Evolutionary conservation across 306 rosid genomes (phyloP).

Genomic region (Canavalia gladiata): DNA sequence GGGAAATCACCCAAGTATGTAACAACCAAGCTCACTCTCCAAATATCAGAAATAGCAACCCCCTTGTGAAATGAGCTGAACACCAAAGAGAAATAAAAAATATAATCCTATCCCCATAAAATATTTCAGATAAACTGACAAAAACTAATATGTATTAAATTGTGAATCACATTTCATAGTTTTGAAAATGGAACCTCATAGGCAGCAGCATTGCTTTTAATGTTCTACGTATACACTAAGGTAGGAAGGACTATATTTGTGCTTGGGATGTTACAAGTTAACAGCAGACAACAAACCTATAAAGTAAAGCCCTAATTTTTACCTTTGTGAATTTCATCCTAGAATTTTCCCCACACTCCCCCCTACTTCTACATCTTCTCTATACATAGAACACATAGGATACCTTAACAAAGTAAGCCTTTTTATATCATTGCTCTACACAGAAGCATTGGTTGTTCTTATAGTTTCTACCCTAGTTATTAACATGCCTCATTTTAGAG

Average conservation of each 20-base stretch:
- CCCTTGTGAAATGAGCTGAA: slow-evolving; percentile 25
- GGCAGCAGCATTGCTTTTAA: slow-evolving; percentile 6
- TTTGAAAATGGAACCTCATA: neutral
- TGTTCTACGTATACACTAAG: slow-evolving; percentile 1
- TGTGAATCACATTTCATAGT: neutral
- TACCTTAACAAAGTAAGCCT: slow-evolving; percentile 6
- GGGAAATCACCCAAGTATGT: neutral
- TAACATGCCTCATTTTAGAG: slow-evolving; percentile 37
- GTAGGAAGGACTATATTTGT: neutral
- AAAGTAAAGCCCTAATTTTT: slow-evolving; percentile 14
- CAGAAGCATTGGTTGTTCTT: slow-evolving; percentile 13
- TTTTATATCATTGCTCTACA: neutral
- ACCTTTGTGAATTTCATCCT: slow-evolving; percentile 1
- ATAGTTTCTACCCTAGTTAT: slow-evolving; percentile 24
- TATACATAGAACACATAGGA: neutral
- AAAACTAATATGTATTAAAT: neutral
- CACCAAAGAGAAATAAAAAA: neutral
- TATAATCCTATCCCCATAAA: slow-evolving; percentile 21
- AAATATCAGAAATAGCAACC: slow-evolving; percentile 8
- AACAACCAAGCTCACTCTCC: slow-evolving; percentile 15
- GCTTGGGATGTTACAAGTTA: slow-evolving; percentile 16
- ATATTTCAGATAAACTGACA: neutral
- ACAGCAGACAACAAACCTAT: slow-evolving; percentile 3
- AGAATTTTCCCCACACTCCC: slow-evolving; percentile 13
- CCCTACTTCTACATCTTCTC: slow-evolving; percentile 6